Base-by-base conservation (phyloP, 2,329 filamentous ascomycete species). In the Dichotomopilus funicola region DNA sequence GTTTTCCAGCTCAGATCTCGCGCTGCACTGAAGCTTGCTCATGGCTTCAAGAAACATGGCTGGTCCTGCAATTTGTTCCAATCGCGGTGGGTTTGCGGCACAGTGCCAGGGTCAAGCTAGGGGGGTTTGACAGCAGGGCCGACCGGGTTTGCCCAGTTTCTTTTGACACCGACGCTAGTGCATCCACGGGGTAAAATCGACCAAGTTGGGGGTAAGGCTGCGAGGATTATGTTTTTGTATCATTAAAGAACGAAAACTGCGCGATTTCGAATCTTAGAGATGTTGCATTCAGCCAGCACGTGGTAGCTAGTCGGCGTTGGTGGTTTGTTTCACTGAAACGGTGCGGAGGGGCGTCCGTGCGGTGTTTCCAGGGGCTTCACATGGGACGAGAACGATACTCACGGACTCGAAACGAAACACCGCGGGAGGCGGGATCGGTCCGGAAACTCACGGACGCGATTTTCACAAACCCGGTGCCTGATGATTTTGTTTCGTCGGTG, bases 371-470 rank as follows among this genome's bases (percentile, higher is more conserved):
- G 47, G 56, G 59, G 54, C 38, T 34, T 57, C 55, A 59, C 56
- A 55, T 45, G 48, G 27, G 31, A 40, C 54, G 52, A 54, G 43
- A 47, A 52, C 54, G 10, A 31, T 8, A 2, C 33, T 36, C 50
- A 53, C 54, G 38, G 51, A 56, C 54, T 54, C 58, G 60, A 61
- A 61, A 61, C 60, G 59, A 58, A 59, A 62, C 58, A 51, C 44
- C 49, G 47, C 31, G 4, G 41, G 41, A 13, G 36, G 13, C n/a
- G 12, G 19, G 49, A 48, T 54, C 35, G 47, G n/a, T 4, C 9
- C 9, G 10, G 50, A 51, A 51, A 53, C 53, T 57, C 55, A 27
- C 43, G 13, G 33, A 50, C 43, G 50, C 55, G 19, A 27, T 27
- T 27, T 27, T 27, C 19, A 27, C 19, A 27, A 27, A 27, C 19